Conservation (phyloP, 306 rosid species). For the Abrus pulchellus region DNA sequence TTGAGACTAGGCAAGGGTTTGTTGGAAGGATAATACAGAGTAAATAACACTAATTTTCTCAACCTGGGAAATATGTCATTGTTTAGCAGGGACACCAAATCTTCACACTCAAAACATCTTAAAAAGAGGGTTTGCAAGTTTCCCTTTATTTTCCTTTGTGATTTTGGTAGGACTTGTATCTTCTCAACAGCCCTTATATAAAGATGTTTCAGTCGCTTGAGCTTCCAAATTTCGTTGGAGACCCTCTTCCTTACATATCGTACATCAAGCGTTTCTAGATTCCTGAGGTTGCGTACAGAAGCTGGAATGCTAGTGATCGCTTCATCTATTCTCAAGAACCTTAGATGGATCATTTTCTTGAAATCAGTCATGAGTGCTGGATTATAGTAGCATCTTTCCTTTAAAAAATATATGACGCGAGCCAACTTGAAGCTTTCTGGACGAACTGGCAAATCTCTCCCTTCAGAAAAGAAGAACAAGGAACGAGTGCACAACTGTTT, state of each 20-base stretch:
- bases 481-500: neutral
- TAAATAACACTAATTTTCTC: neutral
- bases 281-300: too few relatives aligned
- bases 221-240: too few relatives aligned
- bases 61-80: neutral
- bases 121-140: neutral
- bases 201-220: too few relatives aligned
- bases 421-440: neutral
- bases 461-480: neutral
- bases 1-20: neutral
- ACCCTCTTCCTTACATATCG: too few relatives aligned
- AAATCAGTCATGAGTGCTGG: neutral
- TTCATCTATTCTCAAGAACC: conserved; percentile 2
- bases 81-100: neutral
- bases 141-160: neutral
- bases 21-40: neutral
- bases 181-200: too few relatives aligned
- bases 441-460: neutral
- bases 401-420: conserved; percentile 2
- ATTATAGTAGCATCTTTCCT: too few relatives aligned
- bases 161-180: neutral
- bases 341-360: neutral
- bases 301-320: neutral
- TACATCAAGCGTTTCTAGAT: too few relatives aligned
- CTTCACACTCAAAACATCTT: too few relatives aligned